Conservation (phyloP, 352 stramenopile genomes). For the Phytophthora podocarpi region DNA sequence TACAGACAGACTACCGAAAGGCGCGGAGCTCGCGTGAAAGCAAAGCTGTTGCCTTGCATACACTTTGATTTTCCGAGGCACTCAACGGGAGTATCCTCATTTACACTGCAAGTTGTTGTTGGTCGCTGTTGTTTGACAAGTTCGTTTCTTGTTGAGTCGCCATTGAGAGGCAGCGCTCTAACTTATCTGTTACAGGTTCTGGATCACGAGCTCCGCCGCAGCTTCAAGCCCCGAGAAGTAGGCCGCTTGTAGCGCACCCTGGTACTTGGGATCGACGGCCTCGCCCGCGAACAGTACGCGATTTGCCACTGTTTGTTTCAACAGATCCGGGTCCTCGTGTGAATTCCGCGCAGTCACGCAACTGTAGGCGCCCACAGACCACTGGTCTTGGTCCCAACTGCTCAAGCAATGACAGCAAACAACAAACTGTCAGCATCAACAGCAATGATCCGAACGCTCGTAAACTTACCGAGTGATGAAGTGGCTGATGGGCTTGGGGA, state of each 20-base stretch:
- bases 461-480: conserved; percentile 66
- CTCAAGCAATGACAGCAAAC: conserved; percentile 23
- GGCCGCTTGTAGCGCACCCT: conserved; percentile 70
- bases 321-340: conserved; percentile 55
- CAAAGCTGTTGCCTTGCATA: too few species aligned
- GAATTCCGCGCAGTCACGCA: conserved; percentile 63
- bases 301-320: conserved; percentile 52
- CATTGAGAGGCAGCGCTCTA: not conserved
- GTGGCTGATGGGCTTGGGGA: conserved; percentile 46
- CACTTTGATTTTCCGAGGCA: too few species aligned
- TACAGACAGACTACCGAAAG: conserved; percentile 1
- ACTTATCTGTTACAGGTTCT: conserved; percentile 19
- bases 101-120: too few species aligned
- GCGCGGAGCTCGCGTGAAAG: too few species aligned
- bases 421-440: not conserved
- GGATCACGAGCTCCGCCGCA: conserved; percentile 23
- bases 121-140: too few species aligned
- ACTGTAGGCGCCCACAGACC: conserved; percentile 66
- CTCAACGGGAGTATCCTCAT: too few species aligned
- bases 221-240: conserved; percentile 58
- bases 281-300: conserved; percentile 74
- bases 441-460: conserved; percentile 48
- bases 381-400: conserved; percentile 73
- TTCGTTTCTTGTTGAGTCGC: not conserved
- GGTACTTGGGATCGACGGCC: conserved; percentile 72